Evolutionary conservation across 2,329 filamentous ascomycete species (phyloP).

Genomic region (Fusarium praegraminearum): DNA sequence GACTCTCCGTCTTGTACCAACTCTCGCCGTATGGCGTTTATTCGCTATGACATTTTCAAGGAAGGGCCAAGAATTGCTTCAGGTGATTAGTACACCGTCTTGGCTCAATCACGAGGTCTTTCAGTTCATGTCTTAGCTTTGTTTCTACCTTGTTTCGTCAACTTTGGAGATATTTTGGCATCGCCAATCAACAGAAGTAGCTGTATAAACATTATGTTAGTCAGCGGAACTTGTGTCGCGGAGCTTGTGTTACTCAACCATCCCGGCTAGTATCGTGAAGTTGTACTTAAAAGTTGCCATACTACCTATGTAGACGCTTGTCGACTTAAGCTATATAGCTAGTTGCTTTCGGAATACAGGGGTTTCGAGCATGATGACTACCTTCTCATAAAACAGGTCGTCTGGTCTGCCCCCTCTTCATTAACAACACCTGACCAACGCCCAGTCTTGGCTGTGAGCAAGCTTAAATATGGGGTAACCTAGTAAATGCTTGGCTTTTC

Average conservation of each 20-base stretch:
- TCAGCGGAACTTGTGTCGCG: not conserved
- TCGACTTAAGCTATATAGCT: not conserved
- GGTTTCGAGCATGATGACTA: not conserved
- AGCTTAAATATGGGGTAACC: conserved; percentile 36
- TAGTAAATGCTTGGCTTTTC: conserved; percentile 40
- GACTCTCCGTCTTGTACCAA: not conserved
- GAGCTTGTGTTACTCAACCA: not conserved
- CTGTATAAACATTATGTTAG: not conserved
- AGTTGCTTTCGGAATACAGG: not conserved
- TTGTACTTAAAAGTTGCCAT: not conserved
- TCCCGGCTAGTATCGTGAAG: not conserved
- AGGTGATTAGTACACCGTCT: not conserved
- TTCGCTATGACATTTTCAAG: not conserved
- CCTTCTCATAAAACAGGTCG: not conserved
- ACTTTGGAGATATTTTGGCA: not conserved
- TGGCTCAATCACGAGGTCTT: not conserved
- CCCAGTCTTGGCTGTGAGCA: conserved; percentile 40
- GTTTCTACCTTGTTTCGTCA: not conserved
- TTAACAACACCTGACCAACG: conserved; percentile 34
- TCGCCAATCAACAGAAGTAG: not conserved
- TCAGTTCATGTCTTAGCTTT: not conserved
- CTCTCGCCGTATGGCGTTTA: not conserved
- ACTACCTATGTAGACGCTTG: not conserved
- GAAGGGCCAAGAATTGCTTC: not conserved
- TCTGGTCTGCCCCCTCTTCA: conserved; percentile 16